A percentile compares a stretch with the other conserved stretches of the same genome.
phyloP scores from a whole-genome alignment of 148 eudicot genomes.

The Nyssa sinensis region DNA sequence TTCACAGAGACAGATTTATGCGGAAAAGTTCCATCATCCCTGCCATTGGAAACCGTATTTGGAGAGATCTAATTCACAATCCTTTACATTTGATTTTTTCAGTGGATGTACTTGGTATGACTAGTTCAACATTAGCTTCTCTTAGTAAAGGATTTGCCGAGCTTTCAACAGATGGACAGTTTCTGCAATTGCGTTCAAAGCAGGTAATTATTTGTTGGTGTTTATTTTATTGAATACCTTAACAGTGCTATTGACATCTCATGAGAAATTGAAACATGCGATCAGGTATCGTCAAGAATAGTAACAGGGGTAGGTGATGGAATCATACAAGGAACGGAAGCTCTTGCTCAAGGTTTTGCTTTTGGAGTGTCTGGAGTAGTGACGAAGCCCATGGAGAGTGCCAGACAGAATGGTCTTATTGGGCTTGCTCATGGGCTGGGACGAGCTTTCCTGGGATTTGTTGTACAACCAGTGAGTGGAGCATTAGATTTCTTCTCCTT shows the following conservation, averaged over 20 bases:
- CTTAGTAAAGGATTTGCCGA: slow-evolving; percentile 97
- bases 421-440: slow-evolving; percentile 99
- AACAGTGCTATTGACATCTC: background rate
- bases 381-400: slow-evolving; percentile 93
- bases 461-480: slow-evolving; percentile 97
- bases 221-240: background rate
- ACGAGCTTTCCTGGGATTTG: slow-evolving; percentile 78
- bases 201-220: slow-evolving; percentile 50
- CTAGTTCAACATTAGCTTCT: slow-evolving; percentile 95
- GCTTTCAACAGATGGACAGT: slow-evolving; percentile 98
- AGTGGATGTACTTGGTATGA: slow-evolving; percentile 94
- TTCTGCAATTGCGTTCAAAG: slow-evolving; percentile 88
- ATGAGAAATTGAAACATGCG: slow-evolving; percentile 9
- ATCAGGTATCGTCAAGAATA: slow-evolving; percentile 90
- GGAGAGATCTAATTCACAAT: slow-evolving; percentile 96
- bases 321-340: slow-evolving; percentile 94
- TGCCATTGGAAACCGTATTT: slow-evolving; percentile 80
- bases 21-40: slow-evolving; percentile 90
- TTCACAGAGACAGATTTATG: slow-evolving; percentile 92
- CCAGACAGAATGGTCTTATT: slow-evolving; percentile 87
- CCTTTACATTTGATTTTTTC: slow-evolving; percentile 92
- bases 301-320: slow-evolving; percentile 98
- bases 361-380: slow-evolving; percentile 98
- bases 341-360: slow-evolving; percentile 98
- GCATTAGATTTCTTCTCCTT: slow-evolving; percentile 94